Percentiles rank a stretch among this genome's conserved stretches.
Conservation (phyloP, 2,329 filamentous ascomycete species). For the Scedosporium minutisporum region DNA sequence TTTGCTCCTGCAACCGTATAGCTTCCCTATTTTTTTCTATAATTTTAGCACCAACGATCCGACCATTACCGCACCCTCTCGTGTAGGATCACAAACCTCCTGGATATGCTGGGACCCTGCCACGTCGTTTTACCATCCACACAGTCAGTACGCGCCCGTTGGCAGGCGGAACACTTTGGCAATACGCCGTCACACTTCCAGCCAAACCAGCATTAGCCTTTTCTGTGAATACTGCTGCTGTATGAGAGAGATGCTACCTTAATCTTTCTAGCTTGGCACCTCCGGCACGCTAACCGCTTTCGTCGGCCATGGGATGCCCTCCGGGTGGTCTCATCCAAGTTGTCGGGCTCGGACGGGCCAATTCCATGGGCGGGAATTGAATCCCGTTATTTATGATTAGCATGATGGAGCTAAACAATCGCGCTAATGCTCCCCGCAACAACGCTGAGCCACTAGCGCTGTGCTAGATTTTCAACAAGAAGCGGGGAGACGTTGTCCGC, state of each 20-base stretch:
- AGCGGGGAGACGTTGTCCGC: background rate
- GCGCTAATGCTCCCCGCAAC: background rate
- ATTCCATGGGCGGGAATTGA: background rate
- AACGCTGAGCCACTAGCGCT: background rate
- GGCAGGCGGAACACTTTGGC: conserved; percentile 32
- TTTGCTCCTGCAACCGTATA: background rate
- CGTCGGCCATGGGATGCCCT: conserved; percentile 13
- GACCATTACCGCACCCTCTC: background rate
- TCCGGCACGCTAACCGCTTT: conserved; percentile 20
- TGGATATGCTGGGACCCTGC: conserved; percentile 12
- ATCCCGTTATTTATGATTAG: background rate
- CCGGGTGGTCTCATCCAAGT: conserved; percentile 6
- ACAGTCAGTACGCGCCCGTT: conserved; percentile 29
- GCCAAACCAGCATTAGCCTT: too few species aligned
- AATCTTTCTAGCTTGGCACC: conserved; percentile 41
- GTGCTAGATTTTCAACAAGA: background rate
- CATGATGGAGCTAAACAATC: background rate
- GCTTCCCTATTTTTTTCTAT: background rate
- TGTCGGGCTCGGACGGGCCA: too few species aligned
- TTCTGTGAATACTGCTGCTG: background rate
- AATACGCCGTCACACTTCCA: conserved; percentile 33
- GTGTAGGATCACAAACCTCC: background rate
- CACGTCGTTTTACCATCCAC: conserved; percentile 32
- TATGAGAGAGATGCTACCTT: background rate
- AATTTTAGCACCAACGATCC: too few species aligned